Evolutionary conservation across 1,284 basidiomycete species (phyloP).

Genomic region (Xerocomus nothofagi): DNA sequence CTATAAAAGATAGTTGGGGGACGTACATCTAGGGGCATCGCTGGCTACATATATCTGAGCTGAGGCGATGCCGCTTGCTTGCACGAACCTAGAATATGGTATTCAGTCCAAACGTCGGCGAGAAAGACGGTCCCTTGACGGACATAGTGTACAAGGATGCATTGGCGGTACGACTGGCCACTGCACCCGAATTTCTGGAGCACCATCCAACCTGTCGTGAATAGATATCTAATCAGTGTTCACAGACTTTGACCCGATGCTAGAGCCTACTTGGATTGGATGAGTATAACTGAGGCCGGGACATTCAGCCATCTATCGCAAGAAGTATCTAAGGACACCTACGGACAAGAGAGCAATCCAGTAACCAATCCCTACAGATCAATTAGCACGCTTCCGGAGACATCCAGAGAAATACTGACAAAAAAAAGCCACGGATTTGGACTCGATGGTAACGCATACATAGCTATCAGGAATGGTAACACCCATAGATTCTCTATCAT

Average conservation of each 20-base stretch:
- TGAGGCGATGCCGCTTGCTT: slow-evolving; percentile 45
- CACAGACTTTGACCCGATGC: too few species aligned
- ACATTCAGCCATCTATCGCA: too few species aligned
- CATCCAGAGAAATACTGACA: slow-evolving; percentile 19
- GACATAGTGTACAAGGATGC: slow-evolving; percentile 59
- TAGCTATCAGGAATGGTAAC: slow-evolving; percentile 47
- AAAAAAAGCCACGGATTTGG: slow-evolving; percentile 53
- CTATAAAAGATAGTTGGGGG: background rate
- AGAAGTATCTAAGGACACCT: too few species aligned
- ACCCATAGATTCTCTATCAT: slow-evolving; percentile 52
- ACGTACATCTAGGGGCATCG: slow-evolving; percentile 48
- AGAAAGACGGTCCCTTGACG: background rate
- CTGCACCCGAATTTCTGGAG: slow-evolving; percentile 54
- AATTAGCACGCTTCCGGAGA: background rate
- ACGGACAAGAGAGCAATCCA: slow-evolving; percentile 37
- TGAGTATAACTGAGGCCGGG: slow-evolving; percentile 39
- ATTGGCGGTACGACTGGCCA: slow-evolving; percentile 55
- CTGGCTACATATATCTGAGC: slow-evolving; percentile 47
- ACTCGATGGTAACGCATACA: slow-evolving; percentile 45
- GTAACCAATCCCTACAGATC: slow-evolving; percentile 33
- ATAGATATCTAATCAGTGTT: too few species aligned
- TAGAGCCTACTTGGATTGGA: slow-evolving; percentile 37
- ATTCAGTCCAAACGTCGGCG: too few species aligned
- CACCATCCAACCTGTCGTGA: slow-evolving; percentile 52
- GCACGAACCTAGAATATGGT: slow-evolving; percentile 51